Evolutionary conservation across 1,284 basidiomycete species (phyloP).

Genomic region (Neolentinus lepideus): DNA sequence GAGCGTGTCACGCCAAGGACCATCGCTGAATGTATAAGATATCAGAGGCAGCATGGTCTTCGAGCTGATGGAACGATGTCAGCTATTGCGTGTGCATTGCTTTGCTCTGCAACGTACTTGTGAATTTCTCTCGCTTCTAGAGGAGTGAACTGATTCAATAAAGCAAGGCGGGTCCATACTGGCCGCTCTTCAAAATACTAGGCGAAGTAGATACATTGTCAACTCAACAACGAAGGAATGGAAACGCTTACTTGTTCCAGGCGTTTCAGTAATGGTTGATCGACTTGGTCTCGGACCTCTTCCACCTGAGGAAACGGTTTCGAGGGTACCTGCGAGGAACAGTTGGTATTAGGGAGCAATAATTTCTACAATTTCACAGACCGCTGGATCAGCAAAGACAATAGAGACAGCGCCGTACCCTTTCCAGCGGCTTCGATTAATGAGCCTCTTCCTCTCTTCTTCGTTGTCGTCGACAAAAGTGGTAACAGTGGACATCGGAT

Average conservation of each 20-base stretch:
- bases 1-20: slow-evolving; percentile 89
- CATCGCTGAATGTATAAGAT: slow-evolving; percentile 88
- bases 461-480: slow-evolving; percentile 65
- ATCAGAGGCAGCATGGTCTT: slow-evolving; percentile 65
- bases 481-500: slow-evolving; percentile 62
- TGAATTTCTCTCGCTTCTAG: slow-evolving; percentile 62
- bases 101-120: slow-evolving; percentile 41
- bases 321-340: slow-evolving; percentile 47
- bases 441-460: slow-evolving; percentile 73
- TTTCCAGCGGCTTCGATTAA: slow-evolving; percentile 77
- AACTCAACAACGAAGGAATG: neutral
- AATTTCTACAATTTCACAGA: slow-evolving; percentile 19
- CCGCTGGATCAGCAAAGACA: slow-evolving; percentile 55
- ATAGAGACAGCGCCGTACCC: slow-evolving; percentile 68
- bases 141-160: slow-evolving; percentile 78
- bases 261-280: slow-evolving; percentile 48
- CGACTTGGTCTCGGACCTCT: slow-evolving; percentile 47
- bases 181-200: slow-evolving; percentile 71
- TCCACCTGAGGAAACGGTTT: slow-evolving; percentile 55
- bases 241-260: slow-evolving; percentile 44
- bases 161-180: slow-evolving; percentile 81
- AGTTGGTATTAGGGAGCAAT: slow-evolving; percentile 4
- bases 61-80: slow-evolving; percentile 37
- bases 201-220: neutral
- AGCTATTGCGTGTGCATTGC: neutral